Percentiles rank a stretch among this genome's conserved stretches.
These are phyloP conservation scores for Stephania japonica DNA, from an alignment of 164 flowering plant genomes.

Conservation along the genomic window DNA sequence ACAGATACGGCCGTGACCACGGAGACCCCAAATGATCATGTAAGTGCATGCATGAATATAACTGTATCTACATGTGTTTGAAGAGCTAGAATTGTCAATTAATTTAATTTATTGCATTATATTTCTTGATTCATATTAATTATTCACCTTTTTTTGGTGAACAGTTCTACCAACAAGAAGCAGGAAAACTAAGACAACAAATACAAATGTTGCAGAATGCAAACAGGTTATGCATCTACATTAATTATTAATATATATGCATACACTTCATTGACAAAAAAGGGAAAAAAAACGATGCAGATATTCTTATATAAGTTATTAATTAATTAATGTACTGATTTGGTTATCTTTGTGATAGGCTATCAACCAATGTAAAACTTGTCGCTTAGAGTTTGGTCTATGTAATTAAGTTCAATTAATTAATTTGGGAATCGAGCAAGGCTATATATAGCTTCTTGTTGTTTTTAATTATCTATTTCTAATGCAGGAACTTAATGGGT, in stretches of 20 bases:
- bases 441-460: too few relatives aligned
- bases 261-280: too few relatives aligned
- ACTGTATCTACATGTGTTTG: background rate
- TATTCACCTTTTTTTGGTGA: background rate
- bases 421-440: too few relatives aligned
- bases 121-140: background rate
- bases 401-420: too few relatives aligned
- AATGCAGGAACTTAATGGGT: conserved; percentile 67
- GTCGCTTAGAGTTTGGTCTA: too few relatives aligned
- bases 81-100: background rate
- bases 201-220: conserved; percentile 73
- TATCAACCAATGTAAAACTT: too few relatives aligned
- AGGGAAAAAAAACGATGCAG: too few relatives aligned
- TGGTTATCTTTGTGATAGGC: too few relatives aligned
- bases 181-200: conserved; percentile 68
- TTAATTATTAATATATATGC: background rate
- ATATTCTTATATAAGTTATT: too few relatives aligned
- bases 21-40: conserved; percentile 51
- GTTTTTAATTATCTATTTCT: too few relatives aligned
- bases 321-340: too few relatives aligned
- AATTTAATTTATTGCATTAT: background rate
- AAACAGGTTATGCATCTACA: conserved; percentile 41
- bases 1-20: conserved; percentile 43
- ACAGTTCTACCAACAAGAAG: conserved; percentile 78
- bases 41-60: conserved; percentile 17